Conservation (phyloP, 139 green algal species). For the Axilococcus clingmanii region DNA sequence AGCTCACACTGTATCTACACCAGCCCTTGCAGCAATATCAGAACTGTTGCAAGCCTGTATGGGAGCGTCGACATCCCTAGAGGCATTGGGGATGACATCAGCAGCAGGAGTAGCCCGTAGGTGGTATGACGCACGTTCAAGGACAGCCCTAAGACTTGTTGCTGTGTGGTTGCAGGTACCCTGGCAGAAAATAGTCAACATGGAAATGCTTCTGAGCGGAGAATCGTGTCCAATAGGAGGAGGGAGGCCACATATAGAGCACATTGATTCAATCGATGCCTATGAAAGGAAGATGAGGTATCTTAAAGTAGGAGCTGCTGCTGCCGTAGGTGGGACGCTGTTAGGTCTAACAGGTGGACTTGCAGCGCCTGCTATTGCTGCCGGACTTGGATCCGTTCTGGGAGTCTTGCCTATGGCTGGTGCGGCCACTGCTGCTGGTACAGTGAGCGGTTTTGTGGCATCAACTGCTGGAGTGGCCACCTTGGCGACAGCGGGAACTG, state of each 20-base stretch:
- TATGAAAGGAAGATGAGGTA: not conserved
- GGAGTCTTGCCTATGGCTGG: slow-evolving; percentile 33
- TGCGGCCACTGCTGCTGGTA: slow-evolving; percentile 38
- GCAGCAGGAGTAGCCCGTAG: not conserved
- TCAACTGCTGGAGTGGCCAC: slow-evolving; percentile 42
- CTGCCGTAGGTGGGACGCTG: slow-evolving; percentile 57
- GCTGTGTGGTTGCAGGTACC: slow-evolving; percentile 64
- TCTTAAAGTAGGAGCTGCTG: slow-evolving; percentile 44
- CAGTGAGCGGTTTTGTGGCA: slow-evolving; percentile 32
- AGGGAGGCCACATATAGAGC: not conserved
- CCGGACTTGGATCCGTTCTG: slow-evolving; percentile 53
- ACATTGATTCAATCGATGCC: not conserved
- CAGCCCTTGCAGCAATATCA: slow-evolving; percentile 26
- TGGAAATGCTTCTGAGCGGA: slow-evolving; percentile 40
- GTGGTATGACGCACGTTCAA: slow-evolving; percentile 65
- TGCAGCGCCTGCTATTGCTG: slow-evolving; percentile 68
- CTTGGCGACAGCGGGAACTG: slow-evolving; percentile 38
- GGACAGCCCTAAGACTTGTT: slow-evolving; percentile 53
- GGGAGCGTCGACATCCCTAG: slow-evolving; percentile 2
- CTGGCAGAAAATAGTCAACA: slow-evolving; percentile 37
- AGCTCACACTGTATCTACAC: slow-evolving; percentile 6
- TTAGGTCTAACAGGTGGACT: slow-evolving; percentile 71
- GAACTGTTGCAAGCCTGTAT: slow-evolving; percentile 39
- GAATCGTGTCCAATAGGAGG: not conserved
- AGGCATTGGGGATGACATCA: slow-evolving; percentile 1